Evolutionary conservation across 2,329 filamentous ascomycete species (phyloP).

Genomic region (Amauroascus niger): DNA sequence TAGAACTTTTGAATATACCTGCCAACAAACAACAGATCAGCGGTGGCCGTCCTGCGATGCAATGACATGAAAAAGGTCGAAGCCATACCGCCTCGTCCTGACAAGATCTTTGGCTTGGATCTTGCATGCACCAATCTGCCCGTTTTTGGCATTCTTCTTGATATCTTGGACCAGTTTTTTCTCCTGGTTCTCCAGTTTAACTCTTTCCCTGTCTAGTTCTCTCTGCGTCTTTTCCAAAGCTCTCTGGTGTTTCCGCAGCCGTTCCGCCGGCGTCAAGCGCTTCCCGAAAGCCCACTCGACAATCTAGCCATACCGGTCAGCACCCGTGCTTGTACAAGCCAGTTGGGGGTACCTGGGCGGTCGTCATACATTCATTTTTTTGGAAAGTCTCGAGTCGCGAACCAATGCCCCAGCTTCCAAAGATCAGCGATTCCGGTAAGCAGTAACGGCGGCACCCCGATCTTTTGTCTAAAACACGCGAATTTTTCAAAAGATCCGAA

Average conservation of each 20-base stretch:
- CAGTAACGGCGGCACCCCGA: too few species aligned
- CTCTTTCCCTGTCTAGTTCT: slow-evolving; percentile 86
- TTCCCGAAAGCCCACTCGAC: slow-evolving; percentile 99
- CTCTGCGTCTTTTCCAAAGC: slow-evolving; percentile 95
- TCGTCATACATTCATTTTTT: slow-evolving; percentile 9
- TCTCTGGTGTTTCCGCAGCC: slow-evolving; percentile 65
- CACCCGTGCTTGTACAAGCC: not conserved
- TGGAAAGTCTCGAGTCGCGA: not conserved
- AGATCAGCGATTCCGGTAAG: too few species aligned
- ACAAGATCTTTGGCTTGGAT: slow-evolving; percentile 98
- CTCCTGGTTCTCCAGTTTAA: slow-evolving; percentile 96
- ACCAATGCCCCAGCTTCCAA: too few species aligned
- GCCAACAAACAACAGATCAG: not conserved
- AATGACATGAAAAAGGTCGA: not conserved
- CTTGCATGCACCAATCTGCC: slow-evolving; percentile 95
- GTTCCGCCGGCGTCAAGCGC: slow-evolving; percentile 84
- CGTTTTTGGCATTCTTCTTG: slow-evolving; percentile 96
- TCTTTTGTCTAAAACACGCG: too few species aligned
- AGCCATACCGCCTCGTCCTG: slow-evolving; percentile 63
- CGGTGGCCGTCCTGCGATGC: not conserved
- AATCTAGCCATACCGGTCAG: slow-evolving; percentile 49
- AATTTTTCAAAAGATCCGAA: not conserved
- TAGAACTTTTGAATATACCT: slow-evolving; percentile 98
- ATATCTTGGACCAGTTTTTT: slow-evolving; percentile 94
- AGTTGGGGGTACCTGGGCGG: not conserved